phyloP scores from a whole-genome alignment of 306 rosid species.

The Alnus rubra region DNA sequence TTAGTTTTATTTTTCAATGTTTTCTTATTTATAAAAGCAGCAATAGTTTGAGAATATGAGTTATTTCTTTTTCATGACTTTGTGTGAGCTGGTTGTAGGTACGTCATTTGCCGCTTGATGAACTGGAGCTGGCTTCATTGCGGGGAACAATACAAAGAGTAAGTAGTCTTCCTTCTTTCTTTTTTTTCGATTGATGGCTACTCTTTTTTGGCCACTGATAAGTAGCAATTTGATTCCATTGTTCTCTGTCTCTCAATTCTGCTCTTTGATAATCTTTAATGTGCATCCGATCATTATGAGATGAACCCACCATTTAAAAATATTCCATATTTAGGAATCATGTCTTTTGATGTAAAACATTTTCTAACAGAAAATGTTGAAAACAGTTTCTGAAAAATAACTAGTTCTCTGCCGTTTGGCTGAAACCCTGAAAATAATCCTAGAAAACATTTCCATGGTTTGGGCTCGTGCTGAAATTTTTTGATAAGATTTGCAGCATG shows the following conservation, averaged over 20 bases:
- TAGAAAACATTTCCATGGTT: too few relatives aligned
- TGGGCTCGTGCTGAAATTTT: too few relatives aligned
- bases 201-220: constrained; percentile 11
- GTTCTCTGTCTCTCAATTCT: background rate
- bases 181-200: background rate
- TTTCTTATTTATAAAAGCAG: constrained; percentile 5
- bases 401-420: too few relatives aligned
- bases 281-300: background rate
- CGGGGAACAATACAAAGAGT: constrained; percentile 91
- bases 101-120: constrained; percentile 82
- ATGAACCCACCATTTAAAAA: background rate
- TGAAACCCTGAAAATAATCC: too few relatives aligned
- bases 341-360: too few relatives aligned
- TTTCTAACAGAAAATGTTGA: too few relatives aligned
- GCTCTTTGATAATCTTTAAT: background rate
- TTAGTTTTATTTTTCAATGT: constrained; percentile 16
- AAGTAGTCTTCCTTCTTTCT: constrained; percentile 31
- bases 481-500: too few relatives aligned
- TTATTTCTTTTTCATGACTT: constrained; percentile 2
- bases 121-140: constrained; percentile 87
- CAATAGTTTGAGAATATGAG: background rate
- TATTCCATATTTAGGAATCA: background rate
- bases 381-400: too few relatives aligned
- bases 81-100: constrained; percentile 43
- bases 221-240: background rate